A percentile compares a stretch with the other conserved stretches of the same genome.
Evolutionary conservation across 1,139 yeast species (phyloP).

Genomic region (Kodamaea derodonti): DNA sequence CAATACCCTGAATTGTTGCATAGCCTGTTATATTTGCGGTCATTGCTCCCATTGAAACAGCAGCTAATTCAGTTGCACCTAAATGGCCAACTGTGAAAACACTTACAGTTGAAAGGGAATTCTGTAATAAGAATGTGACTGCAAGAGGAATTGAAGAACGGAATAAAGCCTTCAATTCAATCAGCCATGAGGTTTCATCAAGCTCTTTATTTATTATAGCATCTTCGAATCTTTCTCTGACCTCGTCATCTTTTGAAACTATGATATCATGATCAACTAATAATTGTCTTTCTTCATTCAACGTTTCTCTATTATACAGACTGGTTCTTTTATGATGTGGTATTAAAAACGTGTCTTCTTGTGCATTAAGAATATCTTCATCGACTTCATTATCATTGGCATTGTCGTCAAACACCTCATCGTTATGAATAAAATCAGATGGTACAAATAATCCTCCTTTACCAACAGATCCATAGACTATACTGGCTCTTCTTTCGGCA

Average conservation of each 20-base stretch:
- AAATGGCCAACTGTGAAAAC: slow-evolving; percentile 58
- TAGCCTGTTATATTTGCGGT: slow-evolving; percentile 58
- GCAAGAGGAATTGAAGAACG: slow-evolving; percentile 50
- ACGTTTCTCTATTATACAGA: slow-evolving; percentile 20
- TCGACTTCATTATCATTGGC: slow-evolving; percentile 6
- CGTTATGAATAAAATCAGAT: slow-evolving; percentile 35
- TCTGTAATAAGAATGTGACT: slow-evolving; percentile 51
- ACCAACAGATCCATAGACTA: slow-evolving; percentile 51
- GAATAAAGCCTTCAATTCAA: slow-evolving; percentile 40
- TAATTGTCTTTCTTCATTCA: slow-evolving; percentile 36
- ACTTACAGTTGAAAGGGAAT: slow-evolving; percentile 54
- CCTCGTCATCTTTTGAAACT: slow-evolving; percentile 24
- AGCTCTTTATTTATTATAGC: slow-evolving; percentile 30
- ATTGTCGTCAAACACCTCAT: slow-evolving; percentile 6
- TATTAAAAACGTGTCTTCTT: slow-evolving; percentile 10
- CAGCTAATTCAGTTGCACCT: slow-evolving; percentile 57
- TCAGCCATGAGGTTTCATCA: slow-evolving; percentile 20
- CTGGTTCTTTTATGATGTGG: slow-evolving; percentile 11
- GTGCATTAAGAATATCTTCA: not conserved
- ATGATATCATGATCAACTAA: slow-evolving; percentile 27
- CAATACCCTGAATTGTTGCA: slow-evolving; percentile 56
- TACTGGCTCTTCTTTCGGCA: slow-evolving; percentile 48
- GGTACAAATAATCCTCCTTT: slow-evolving; percentile 53
- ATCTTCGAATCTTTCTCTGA: slow-evolving; percentile 34
- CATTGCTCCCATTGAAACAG: slow-evolving; percentile 62